Evolutionary conservation across 192 early-diverging fungal species (phyloP).

Genomic region (Coemansia sp.): DNA sequence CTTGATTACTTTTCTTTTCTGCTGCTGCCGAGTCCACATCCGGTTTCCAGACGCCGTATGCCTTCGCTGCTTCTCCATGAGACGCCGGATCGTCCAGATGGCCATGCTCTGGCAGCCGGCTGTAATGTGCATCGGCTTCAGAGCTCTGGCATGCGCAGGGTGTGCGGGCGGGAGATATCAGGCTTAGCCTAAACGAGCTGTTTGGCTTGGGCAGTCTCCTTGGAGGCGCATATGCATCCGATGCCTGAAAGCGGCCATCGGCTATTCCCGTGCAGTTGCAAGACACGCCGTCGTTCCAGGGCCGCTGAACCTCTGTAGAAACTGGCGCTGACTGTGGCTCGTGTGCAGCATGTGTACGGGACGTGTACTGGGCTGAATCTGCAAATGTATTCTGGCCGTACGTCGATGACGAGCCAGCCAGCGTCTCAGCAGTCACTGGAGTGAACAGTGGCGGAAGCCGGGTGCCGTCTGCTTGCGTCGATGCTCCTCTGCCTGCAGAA

Average conservation of each 20-base stretch:
- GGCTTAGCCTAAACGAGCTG: too few species aligned
- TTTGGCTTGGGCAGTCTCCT: not conserved
- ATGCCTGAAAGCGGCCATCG: not conserved
- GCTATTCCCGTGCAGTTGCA: not conserved
- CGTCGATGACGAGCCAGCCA: not conserved
- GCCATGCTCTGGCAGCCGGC: too few species aligned
- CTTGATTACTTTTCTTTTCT: not conserved
- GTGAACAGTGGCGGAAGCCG: not conserved
- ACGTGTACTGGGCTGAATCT: not conserved
- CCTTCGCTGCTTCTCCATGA: too few species aligned
- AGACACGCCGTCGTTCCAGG: not conserved
- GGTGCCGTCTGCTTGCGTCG: not conserved
- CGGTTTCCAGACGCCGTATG: too few species aligned
- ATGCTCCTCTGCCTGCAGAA: not conserved
- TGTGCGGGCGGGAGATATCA: too few species aligned
- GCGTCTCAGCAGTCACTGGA: not conserved
- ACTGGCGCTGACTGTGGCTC: constrained; percentile 1
- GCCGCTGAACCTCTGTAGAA: not conserved
- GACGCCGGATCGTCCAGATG: too few species aligned
- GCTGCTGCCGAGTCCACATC: too few species aligned
- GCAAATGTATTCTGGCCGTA: not conserved
- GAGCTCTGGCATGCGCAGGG: too few species aligned
- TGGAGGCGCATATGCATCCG: not conserved
- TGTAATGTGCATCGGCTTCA: too few species aligned
- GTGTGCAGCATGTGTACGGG: not conserved